Evolutionary conservation across 2,329 filamentous ascomycete genomes (phyloP).

Genomic region (Fusarium phyllophilum): DNA sequence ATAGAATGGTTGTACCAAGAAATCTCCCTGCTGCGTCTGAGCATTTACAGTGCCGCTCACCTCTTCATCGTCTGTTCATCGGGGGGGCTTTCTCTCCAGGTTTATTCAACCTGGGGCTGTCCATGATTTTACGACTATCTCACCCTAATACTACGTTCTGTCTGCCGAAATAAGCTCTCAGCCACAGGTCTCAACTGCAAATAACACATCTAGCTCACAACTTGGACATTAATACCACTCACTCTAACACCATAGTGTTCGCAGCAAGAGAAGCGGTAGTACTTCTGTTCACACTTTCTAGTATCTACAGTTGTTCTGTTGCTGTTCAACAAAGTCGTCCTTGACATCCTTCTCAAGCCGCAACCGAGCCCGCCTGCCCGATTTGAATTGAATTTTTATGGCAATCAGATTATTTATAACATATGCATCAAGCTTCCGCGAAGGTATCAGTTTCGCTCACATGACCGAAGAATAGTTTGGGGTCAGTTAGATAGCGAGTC

Average conservation of each 20-base stretch:
- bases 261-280: rapidly evolving
- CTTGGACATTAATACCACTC: too few species aligned
- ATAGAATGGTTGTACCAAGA: not conserved
- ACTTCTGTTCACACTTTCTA: too few species aligned
- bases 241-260: too few species aligned
- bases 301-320: not conserved
- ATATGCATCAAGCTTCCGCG: rapidly evolving
- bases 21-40: too few species aligned
- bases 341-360: not conserved
- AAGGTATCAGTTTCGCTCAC: rapidly evolving
- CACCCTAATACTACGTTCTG: too few species aligned
- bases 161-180: too few species aligned
- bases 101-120: too few species aligned
- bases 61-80: too few species aligned
- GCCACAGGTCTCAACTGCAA: too few species aligned
- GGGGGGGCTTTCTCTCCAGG: not conserved
- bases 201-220: too few species aligned
- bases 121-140: too few species aligned
- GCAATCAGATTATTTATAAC: rapidly evolving
- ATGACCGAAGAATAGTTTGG: rapidly evolving
- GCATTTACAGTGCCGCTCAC: not conserved
- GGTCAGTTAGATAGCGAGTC: not conserved
- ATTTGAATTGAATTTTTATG: rapidly evolving
- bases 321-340: rapidly evolving
- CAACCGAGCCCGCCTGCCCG: not conserved